Evolutionary conservation across 257 asterid species (phyloP).

Genomic region (Salvia miltiorrhiza): DNA sequence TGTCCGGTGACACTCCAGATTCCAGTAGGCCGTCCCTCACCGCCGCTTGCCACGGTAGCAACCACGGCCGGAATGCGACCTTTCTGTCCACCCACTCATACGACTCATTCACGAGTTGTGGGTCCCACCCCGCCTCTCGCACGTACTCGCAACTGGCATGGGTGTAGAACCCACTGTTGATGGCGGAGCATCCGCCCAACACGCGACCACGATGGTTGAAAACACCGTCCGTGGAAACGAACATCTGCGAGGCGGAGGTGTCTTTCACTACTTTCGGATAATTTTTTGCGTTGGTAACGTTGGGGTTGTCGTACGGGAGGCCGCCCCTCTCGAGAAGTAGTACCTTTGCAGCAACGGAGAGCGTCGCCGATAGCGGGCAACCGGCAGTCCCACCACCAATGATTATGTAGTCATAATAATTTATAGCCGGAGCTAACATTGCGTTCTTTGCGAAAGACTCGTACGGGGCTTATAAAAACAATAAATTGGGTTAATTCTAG

Average conservation of each 20-base stretch:
- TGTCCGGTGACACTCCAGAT: constrained; percentile 51
- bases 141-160: constrained; percentile 44
- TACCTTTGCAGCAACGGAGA: constrained; percentile 56
- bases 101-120: constrained; percentile 43
- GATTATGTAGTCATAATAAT: constrained; percentile 58
- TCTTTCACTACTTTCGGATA: constrained; percentile 36
- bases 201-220: constrained; percentile 73
- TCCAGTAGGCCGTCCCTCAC: constrained; percentile 61
- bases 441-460: constrained; percentile 59
- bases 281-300: constrained; percentile 37
- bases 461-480: too few relatives aligned
- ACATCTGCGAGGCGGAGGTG: constrained; percentile 61
- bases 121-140: constrained; percentile 49
- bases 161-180: constrained; percentile 80
- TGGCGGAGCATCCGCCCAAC: constrained; percentile 72
- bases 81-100: constrained; percentile 76
- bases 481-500: too few relatives aligned
- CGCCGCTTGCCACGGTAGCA: constrained; percentile 67
- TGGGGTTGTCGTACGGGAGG: constrained; percentile 65
- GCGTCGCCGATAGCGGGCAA: constrained; percentile 75
- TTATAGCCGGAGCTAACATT: constrained; percentile 35
- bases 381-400: constrained; percentile 88
- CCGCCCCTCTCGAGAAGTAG: too few relatives aligned
- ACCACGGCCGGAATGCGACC: constrained; percentile 54
- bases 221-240: too few relatives aligned